phyloP scores from a whole-genome alignment of 352 stramenopile genomes.

The Globisporangium orthogonon region DNA sequence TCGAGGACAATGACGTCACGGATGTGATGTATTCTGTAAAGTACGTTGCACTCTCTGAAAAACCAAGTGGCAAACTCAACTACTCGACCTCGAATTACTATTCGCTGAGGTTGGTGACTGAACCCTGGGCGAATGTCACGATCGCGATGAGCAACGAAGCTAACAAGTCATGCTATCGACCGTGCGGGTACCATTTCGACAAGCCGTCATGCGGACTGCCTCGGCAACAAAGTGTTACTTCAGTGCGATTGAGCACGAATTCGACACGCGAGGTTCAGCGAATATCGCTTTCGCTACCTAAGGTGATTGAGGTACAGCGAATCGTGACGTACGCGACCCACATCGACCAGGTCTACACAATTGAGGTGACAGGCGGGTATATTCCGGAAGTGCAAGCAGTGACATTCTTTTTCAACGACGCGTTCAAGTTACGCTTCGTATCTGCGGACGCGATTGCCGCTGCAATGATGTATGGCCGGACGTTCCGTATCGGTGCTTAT shows the following conservation, averaged over 20 bases:
- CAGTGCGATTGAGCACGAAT: constrained; percentile 42
- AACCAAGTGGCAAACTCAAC: constrained; percentile 10
- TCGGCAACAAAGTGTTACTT: constrained; percentile 58
- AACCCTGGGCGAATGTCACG: constrained; percentile 68
- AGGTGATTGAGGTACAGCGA: constrained; percentile 55
- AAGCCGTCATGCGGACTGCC: constrained; percentile 41
- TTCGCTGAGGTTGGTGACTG: constrained; percentile 36
- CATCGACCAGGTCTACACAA: constrained; percentile 39
- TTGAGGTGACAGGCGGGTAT: constrained; percentile 45
- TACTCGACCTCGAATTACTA: constrained; percentile 31
- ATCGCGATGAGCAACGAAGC: constrained; percentile 75
- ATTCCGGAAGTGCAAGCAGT: constrained; percentile 33
- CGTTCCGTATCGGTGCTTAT: constrained; percentile 29
- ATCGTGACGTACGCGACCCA: constrained; percentile 53
- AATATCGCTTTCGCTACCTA: constrained; percentile 38
- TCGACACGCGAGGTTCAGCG: constrained; percentile 62
- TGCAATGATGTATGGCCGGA: constrained; percentile 31
- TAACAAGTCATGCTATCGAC: constrained; percentile 51
- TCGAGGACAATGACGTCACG: constrained; percentile 62
- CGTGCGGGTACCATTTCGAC: constrained; percentile 66
- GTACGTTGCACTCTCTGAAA: constrained; percentile 34
- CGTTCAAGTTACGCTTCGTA: constrained; percentile 41
- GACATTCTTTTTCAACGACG: constrained; percentile 39
- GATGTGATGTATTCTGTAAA: constrained; percentile 44
- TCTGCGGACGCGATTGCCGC: constrained; percentile 22